Percentiles rank a stretch among this genome's conserved stretches.
phyloP scores from a whole-genome alignment of 441 rosid genomes.

The Brassica balearica region DNA sequence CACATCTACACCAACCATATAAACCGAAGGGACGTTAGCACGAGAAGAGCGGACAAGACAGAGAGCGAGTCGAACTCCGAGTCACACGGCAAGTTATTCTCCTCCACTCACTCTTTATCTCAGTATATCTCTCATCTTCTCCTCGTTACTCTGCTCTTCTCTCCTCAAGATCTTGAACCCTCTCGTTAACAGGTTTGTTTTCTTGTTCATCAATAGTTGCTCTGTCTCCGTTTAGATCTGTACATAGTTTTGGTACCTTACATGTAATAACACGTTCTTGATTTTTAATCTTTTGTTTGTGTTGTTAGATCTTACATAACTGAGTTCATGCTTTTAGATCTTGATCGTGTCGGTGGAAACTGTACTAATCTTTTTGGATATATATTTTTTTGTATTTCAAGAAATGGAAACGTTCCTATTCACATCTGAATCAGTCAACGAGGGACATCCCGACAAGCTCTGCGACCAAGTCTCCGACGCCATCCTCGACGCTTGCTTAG shows the following conservation, averaged over 20 bases:
- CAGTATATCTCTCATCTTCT: slow-evolving; percentile 16
- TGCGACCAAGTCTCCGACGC: slow-evolving; percentile 89
- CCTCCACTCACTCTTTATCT: slow-evolving; percentile 19
- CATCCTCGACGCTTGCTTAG: slow-evolving; percentile 82
- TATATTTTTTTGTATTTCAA: slow-evolving; percentile 16
- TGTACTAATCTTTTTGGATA: not conserved
- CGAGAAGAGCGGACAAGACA: slow-evolving; percentile 45
- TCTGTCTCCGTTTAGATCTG: slow-evolving; percentile 29
- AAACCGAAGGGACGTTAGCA: slow-evolving; percentile 35
- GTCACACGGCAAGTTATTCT: slow-evolving; percentile 27
- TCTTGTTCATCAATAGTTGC: slow-evolving; percentile 12
- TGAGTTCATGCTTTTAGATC: not conserved
- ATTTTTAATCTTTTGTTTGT: not conserved
- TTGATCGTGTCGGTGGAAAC: slow-evolving; percentile 9
- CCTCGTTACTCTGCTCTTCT: not conserved
- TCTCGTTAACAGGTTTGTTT: slow-evolving; percentile 38
- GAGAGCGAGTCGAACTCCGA: slow-evolving; percentile 46
- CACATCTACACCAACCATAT: slow-evolving; percentile 34
- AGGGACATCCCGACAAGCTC: slow-evolving; percentile 88
- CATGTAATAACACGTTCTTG: not conserved
- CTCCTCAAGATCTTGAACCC: slow-evolving; percentile 22
- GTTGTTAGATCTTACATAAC: slow-evolving; percentile 9
- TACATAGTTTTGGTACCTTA: not conserved
- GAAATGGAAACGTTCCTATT: slow-evolving; percentile 82
- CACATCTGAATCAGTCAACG: slow-evolving; percentile 89